Evolutionary conservation across 768 basidiomycete species (phyloP).

Genomic region (Candolleomyces eurysporus): DNA sequence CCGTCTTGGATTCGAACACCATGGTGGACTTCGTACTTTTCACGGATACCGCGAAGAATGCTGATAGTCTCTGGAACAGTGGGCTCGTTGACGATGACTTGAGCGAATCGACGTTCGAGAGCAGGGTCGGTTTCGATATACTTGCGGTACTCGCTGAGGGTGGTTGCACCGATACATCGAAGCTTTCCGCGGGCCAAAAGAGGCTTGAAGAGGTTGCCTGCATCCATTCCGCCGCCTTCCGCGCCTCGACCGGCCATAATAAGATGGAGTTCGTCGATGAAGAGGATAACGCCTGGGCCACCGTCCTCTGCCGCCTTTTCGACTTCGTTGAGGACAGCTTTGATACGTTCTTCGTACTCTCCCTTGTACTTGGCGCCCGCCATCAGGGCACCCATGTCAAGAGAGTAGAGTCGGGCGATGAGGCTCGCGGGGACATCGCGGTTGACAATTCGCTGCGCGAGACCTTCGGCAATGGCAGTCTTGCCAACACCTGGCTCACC

Average conservation of each 20-base stretch:
- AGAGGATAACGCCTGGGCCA: slow-evolving; percentile 81
- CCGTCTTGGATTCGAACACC: slow-evolving; percentile 88
- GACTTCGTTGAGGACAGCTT: slow-evolving; percentile 87
- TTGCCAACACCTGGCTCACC: slow-evolving; percentile 96
- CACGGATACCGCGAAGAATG: slow-evolving; percentile 90
- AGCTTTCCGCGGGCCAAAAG: slow-evolving; percentile 82
- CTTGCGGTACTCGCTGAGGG: slow-evolving; percentile 87
- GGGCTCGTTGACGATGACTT: slow-evolving; percentile 92
- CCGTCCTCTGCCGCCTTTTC: slow-evolving; percentile 81
- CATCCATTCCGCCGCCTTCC: slow-evolving; percentile 91
- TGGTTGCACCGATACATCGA: slow-evolving; percentile 84
- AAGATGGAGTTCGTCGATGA: slow-evolving; percentile 93
- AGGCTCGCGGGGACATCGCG: slow-evolving; percentile 83
- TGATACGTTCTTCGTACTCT: slow-evolving; percentile 96
- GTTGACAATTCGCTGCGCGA: slow-evolving; percentile 93
- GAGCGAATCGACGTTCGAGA: slow-evolving; percentile 88
- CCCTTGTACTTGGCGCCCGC: slow-evolving; percentile 91
- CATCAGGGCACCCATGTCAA: slow-evolving; percentile 96
- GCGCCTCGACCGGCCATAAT: slow-evolving; percentile 88
- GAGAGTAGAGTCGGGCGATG: slow-evolving; percentile 72
- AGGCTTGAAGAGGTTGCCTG: slow-evolving; percentile 90
- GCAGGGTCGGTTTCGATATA: slow-evolving; percentile 93
- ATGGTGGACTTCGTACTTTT: slow-evolving; percentile 92
- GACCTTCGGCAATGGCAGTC: slow-evolving; percentile 91
- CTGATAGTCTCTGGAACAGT: slow-evolving; percentile 85